A percentile compares a stretch with the other conserved stretches of the same genome.
These are phyloP conservation scores for Ambrosiella cleistominuta DNA, from an alignment of 2,329 filamentous ascomycete genomes.

Conservation along the genomic window DNA sequence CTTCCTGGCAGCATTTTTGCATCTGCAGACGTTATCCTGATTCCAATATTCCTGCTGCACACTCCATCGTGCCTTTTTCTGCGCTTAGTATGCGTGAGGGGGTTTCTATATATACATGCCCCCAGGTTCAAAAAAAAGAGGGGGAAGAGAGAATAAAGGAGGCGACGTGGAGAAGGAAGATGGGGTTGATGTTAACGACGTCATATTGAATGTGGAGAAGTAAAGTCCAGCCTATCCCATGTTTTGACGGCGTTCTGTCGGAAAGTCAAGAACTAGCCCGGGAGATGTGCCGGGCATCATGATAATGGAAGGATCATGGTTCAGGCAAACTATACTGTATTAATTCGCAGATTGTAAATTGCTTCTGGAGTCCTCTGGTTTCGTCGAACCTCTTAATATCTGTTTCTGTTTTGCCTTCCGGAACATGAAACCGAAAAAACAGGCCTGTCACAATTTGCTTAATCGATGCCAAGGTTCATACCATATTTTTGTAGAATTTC, in stretches of 20 bases:
- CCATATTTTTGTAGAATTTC: neutral
- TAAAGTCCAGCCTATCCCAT: neutral
- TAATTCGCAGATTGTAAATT: no score
- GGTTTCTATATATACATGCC: neutral
- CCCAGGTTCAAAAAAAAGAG: conserved; percentile 4
- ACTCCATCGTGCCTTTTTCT: neutral
- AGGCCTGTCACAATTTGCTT: neutral
- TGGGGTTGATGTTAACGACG: neutral
- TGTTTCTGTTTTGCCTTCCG: neutral
- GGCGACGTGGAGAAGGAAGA: conserved; percentile 9
- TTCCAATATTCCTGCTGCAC: neutral
- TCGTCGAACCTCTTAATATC: no score
- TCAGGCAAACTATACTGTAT: neutral
- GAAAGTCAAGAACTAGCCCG: neutral
- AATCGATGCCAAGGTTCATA: neutral
- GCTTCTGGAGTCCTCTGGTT: no score
- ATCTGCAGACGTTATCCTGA: neutral
- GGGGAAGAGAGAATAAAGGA: conserved; percentile 4
- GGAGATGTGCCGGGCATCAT: neutral
- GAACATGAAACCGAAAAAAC: neutral
- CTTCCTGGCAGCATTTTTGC: neutral
- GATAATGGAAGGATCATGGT: neutral
- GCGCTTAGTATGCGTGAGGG: neutral
- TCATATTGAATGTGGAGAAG: neutral
- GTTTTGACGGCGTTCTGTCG: neutral